Evolutionary conservation across 2,329 filamentous ascomycete genomes (phyloP).

Genomic region (Cyclaneusma minus): DNA sequence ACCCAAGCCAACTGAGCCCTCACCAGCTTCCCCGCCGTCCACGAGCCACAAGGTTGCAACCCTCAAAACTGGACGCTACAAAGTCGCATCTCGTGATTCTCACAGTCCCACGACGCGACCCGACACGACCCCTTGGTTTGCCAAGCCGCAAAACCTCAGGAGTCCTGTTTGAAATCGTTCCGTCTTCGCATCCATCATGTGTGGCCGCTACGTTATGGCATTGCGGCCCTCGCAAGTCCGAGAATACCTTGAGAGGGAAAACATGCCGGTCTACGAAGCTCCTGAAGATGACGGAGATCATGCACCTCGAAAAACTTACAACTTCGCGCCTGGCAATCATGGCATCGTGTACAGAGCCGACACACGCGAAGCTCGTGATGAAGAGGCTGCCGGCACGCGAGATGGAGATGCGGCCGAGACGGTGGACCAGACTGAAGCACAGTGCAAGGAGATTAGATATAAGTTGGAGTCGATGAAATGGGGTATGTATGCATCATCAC

Average conservation of each 20-base stretch:
- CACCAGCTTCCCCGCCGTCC: too few relatives aligned
- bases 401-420: slow-evolving; percentile 7
- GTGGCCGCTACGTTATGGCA: slow-evolving; percentile 17
- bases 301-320: slow-evolving; percentile 61
- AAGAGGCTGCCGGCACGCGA: slow-evolving; percentile 6
- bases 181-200: slow-evolving; percentile 18
- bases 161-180: too few relatives aligned
- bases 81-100: too few relatives aligned
- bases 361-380: slow-evolving; percentile 21
- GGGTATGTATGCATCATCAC: slow-evolving; percentile 29
- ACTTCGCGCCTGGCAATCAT: slow-evolving; percentile 78
- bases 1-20: too few relatives aligned
- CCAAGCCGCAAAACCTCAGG: too few relatives aligned
- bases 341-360: slow-evolving; percentile 78
- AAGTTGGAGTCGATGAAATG: slow-evolving; percentile 91
- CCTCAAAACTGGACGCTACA: too few relatives aligned
- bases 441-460: slow-evolving; percentile 38
- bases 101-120: too few relatives aligned
- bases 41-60: too few relatives aligned
- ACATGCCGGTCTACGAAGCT: slow-evolving; percentile 57
- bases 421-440: slow-evolving; percentile 2
- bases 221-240: slow-evolving; percentile 62
- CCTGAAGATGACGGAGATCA: slow-evolving; percentile 49
- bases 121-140: too few relatives aligned
- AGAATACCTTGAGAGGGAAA: slow-evolving; percentile 54